phyloP scores from a whole-genome alignment of 2,329 filamentous ascomycete genomes.

The Coniella vitis region DNA sequence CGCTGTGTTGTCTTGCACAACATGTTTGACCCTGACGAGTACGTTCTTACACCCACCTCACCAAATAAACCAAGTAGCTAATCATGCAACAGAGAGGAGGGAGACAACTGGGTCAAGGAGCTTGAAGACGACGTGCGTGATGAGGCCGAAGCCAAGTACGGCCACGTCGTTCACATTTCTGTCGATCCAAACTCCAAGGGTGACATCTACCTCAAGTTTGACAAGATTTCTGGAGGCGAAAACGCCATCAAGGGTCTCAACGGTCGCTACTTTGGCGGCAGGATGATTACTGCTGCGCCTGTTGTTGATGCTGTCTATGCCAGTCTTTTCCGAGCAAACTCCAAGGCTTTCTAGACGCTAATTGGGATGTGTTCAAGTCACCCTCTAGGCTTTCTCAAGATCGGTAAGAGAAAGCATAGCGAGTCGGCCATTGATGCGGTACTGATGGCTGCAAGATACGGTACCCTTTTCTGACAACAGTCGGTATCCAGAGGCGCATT shows the following conservation, averaged over 20 bases:
- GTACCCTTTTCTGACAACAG: not conserved
- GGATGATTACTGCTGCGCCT: conserved; percentile 87
- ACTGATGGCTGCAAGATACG: conserved; percentile 17
- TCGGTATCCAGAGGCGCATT: not conserved
- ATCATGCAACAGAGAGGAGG: conserved; percentile 63
- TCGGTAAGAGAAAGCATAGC: conserved; percentile 18
- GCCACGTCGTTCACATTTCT: conserved; percentile 93
- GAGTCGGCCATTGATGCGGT: conserved; percentile 13
- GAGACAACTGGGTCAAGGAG: conserved; percentile 84
- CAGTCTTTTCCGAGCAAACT: conserved; percentile 78
- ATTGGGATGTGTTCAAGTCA: conserved; percentile 39
- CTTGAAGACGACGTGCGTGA: conserved; percentile 87
- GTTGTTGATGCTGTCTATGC: conserved; percentile 99
- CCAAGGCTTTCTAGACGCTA: conserved; percentile 69
- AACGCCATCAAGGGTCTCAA: conserved; percentile 98
- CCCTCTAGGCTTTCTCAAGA: conserved; percentile 39
- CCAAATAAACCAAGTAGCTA: conserved; percentile 21
- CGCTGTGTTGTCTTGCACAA: conserved; percentile 92
- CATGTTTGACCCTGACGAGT: conserved; percentile 91
- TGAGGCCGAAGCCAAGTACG: conserved; percentile 94
- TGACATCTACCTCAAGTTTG: conserved; percentile 98
- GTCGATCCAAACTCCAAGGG: conserved; percentile 89
- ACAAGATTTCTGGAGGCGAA: conserved; percentile 88
- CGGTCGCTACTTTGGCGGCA: conserved; percentile 89
- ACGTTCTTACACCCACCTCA: conserved; percentile 36